Evolutionary conservation across 2,329 filamentous ascomycete species (phyloP), one percentile per base, ranked within the genome.

Genomic region (Aspergillus neoniger): DNA sequence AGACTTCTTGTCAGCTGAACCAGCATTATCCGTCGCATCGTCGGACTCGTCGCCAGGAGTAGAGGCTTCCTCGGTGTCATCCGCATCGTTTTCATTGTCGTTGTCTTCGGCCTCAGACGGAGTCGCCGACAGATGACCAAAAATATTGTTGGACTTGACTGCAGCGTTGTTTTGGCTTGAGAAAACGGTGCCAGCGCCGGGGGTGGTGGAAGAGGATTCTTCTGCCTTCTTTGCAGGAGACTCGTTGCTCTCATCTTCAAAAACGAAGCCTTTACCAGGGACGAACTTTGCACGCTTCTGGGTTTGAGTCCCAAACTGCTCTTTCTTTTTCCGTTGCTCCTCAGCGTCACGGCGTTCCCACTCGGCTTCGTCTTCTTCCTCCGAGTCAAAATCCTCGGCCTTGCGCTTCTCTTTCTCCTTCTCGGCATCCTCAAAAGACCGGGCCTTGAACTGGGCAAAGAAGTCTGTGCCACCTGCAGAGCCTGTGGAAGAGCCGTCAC

Each of bases 341-440:
- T 80, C 79, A 43, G 76, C 75, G 65, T 83, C 74, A 58, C 74
- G 72, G 57, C 77, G 76, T 59, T 81, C 78, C 78, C 80, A 83
- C 50, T 80, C 75, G 28, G 73, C 80, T 63, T 81, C 78, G 47
- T 83, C 79, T 44, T 83, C 81, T 57, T 82, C 80, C 14, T 83
- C 82, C 7, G 81, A 82, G 63, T 83, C 81, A 61, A 80, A 82
- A 21, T 83, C 80, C 54, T 82, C 80, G 3, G 75, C 79, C 69
- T 81, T 82, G 53, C 80, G 78, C 69, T 81, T 81, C 57, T 74
- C 76, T 59, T 78, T 80, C 49, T 79, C 79, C 50, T 78, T 75
- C 48, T 79, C 77, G 51, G 76, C 75, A 32, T 72, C 70, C 54
- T 77, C 72, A 19, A 77, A 74, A 5, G 80, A 72, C 56, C 72